These are phyloP conservation scores for Paraphaeosphaeria sporulosa DNA, from an alignment of 2,329 filamentous ascomycete genomes.

Conservation along the genomic window DNA sequence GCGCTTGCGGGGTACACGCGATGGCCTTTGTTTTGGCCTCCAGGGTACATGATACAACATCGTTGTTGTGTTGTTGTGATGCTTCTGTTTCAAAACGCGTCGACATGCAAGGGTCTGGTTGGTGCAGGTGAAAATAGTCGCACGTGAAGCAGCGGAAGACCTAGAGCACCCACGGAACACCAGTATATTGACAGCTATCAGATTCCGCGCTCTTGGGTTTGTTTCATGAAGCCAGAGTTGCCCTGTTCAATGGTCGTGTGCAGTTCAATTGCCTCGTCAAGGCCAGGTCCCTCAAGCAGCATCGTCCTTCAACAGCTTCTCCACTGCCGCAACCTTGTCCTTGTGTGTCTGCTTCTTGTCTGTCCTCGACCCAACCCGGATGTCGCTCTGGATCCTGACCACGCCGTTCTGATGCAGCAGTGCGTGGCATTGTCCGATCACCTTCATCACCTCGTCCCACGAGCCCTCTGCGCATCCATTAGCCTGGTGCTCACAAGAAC, in stretches of 20 bases:
- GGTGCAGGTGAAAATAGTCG: background rate
- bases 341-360: slow-evolving; percentile 84
- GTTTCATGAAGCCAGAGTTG: background rate
- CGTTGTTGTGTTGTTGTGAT: slow-evolving; percentile 13
- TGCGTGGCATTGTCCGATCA: slow-evolving; percentile 51
- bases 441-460: slow-evolving; percentile 85
- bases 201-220: background rate
- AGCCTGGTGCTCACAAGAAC: background rate
- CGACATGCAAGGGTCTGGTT: background rate
- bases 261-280: background rate
- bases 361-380: slow-evolving; percentile 83
- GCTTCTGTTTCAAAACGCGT: slow-evolving; percentile 12
- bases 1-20: slow-evolving; percentile 22
- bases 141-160: background rate
- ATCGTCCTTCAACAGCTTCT: slow-evolving; percentile 56
- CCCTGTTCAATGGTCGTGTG: background rate
- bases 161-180: background rate
- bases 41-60: slow-evolving; percentile 3
- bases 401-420: slow-evolving; percentile 49
- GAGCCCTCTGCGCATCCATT: slow-evolving; percentile 72
- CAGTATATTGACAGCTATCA: background rate
- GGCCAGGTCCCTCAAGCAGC: slow-evolving; percentile 34
- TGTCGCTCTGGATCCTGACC: slow-evolving; percentile 82
- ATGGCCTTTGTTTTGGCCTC: slow-evolving; percentile 20
- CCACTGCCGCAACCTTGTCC: slow-evolving; percentile 76